Conservation (phyloP, 192 early-diverging fungal species). For the Backusella parvicylindrica region DNA sequence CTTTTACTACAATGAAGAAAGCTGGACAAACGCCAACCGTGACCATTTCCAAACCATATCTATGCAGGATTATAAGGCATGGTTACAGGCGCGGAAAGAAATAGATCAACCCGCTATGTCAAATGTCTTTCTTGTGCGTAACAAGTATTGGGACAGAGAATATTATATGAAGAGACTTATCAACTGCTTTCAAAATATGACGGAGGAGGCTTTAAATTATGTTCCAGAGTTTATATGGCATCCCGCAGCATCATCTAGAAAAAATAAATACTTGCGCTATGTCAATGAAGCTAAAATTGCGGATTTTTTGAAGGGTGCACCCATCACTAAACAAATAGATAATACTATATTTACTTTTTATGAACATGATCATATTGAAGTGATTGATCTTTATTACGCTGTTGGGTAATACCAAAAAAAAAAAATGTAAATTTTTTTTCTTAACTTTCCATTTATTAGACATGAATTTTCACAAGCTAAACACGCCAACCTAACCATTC, state of each 20-base stretch:
- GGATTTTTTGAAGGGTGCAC: neutral
- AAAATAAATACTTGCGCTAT: neutral
- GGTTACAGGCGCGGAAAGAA: conserved; percentile 24
- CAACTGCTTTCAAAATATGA: neutral
- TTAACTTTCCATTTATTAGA: neutral
- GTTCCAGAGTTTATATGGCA: neutral
- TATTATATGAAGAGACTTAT: neutral
- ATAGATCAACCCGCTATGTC: neutral
- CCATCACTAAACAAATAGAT: neutral
- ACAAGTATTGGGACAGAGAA: neutral
- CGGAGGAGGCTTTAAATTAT: neutral
- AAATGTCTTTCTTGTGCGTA: conserved; percentile 20
- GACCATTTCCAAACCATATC: conserved; percentile 24
- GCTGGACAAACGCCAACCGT: conserved; percentile 15
- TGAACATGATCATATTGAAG: conserved; percentile 20
- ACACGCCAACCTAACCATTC: conserved; percentile 7
- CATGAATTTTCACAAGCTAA: conserved; percentile 29
- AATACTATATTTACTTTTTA: neutral
- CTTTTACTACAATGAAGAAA: conserved; percentile 30
- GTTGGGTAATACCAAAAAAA: conserved; percentile 19
- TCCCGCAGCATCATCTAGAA: neutral
- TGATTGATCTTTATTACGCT: conserved; percentile 32
- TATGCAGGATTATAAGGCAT: conserved; percentile 17
- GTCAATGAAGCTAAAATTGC: neutral
- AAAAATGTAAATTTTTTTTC: neutral